Base-by-base conservation (phyloP, 1,139 yeast genomes). In the Hyphopichia wangnamkhiaoensis region DNA sequence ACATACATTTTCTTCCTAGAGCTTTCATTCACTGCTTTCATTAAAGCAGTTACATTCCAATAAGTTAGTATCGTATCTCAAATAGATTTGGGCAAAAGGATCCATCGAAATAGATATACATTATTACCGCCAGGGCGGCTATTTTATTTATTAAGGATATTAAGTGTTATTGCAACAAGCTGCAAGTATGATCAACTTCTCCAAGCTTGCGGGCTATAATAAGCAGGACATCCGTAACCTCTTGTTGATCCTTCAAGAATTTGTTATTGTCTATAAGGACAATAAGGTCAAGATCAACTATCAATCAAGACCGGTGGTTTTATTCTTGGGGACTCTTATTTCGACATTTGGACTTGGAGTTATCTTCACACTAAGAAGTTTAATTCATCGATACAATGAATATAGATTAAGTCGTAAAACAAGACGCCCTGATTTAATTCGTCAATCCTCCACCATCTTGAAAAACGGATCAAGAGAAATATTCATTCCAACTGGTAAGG, bases 381-480 rank as follows among this genome's bases (percentile, higher is more conserved):
- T 68, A 29, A 42, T 71, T 12, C 53, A 57, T 35, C 61, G 58
- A 42, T 65, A 61, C 44, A 59, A 58, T 31, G 77, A 72, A 21
- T 57, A 56, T 36, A 47, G 55, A 35, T 42, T 58, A 20, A 61
- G 55, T 39, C 54, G 52, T 35, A 54, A 50, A 40, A 44, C 53
- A 33, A 59, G 59, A 38, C 52, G 78, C 6, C 78, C 79, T 3
- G 54, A 55, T 37, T 59, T 72, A 44, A 68, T 70, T 29, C 56
- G 77, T 29, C 77, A 71, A 48, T 66, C 71, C 14, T 67, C 74
- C 4, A 64, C 76, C 32, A 47, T 65, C 27, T 53, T 79, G 47
- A 73, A 71, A 43, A 78, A 79, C 48, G 85, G 85, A 2, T 70
- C 73, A 17, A 67, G 85, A 40, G 76, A 74, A 39, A 71, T 79